Evolutionary conservation across 2,329 filamentous ascomycete species (phyloP), one percentile per base, ranked within the genome.

Genomic region (Ceratocystis destructans): DNA sequence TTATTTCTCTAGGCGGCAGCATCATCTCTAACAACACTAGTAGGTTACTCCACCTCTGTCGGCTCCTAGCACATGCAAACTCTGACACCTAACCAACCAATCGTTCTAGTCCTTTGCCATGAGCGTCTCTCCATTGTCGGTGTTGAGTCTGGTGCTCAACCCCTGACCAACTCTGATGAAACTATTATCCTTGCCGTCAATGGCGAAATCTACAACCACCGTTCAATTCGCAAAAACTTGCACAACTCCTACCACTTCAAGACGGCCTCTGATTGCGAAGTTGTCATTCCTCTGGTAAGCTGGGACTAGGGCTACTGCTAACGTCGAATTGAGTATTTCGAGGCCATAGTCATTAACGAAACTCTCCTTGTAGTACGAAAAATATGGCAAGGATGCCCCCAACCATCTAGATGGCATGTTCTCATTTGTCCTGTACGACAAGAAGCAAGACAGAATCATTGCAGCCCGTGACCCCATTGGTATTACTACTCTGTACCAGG

Each of bases 141-240:
- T 76, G 89, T 97, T 76, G 93, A 97, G 76, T 93, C 89, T 73
- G 94, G 94, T 75, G 93, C 94, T 64, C 94, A 99, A 79, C 94
- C 94, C 70, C 82, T 99, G 71, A 88, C 93, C 81, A 97, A 91
- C 80, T 86, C 90, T 71, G 93, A 97, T 76, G 87, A 86, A 70
- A 87, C 82, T 72, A 87, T 99, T 73, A 87, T 93, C 70, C 85
- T 99, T 69, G 93, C 94, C 70, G 94, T 97, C 84, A 99, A 99
- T 78, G 94, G 94, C 78, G 94, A 99, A 77, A 99, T 99, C 76
- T 99, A 99, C 83, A 99, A 99, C 86, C 94, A 99, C 80, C 89
- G 93, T 75, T 84, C 96, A 73, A 82, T 99, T 73, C 88, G 94
- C 75, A 97, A 96, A 79, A 81, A 81, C 72, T 80, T 96, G 72